A percentile compares a stretch with the other conserved stretches of the same genome.
phyloP scores from a whole-genome alignment of 768 basidiomycete genomes.

The Lactarius tabidus region DNA sequence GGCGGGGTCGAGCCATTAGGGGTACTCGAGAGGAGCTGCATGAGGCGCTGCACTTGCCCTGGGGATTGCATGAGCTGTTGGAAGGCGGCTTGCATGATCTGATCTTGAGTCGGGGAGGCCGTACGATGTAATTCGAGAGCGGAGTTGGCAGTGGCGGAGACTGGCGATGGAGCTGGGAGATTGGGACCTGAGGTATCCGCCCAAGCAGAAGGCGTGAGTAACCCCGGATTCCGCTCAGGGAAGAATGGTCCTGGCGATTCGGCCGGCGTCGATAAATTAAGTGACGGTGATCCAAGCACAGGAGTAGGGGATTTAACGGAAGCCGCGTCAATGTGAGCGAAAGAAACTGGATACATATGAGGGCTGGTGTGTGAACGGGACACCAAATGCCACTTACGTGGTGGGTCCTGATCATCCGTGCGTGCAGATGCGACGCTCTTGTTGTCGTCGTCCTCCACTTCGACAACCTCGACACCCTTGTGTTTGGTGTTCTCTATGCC shows the following conservation, averaged over 20 bases:
- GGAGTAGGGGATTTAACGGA: slow-evolving; percentile 17
- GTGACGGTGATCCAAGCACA: slow-evolving; percentile 6
- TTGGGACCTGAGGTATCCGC: neutral
- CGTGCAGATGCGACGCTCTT: slow-evolving; percentile 28
- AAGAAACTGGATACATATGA: slow-evolving; percentile 11
- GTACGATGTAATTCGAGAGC: slow-evolving; percentile 25
- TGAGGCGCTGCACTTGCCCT: slow-evolving; percentile 29
- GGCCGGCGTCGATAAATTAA: neutral
- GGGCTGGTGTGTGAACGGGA: slow-evolving; percentile 4
- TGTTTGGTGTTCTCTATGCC: slow-evolving; percentile 36
- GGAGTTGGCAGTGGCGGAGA: slow-evolving; percentile 7
- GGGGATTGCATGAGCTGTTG: slow-evolving; percentile 31
- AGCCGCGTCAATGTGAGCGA: slow-evolving; percentile 22
- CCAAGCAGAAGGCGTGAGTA: slow-evolving; percentile 8
- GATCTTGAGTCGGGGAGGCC: slow-evolving; percentile 18
- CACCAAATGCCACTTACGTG: neutral
- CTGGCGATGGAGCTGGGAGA: slow-evolving; percentile 1
- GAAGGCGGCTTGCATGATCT: slow-evolving; percentile 26
- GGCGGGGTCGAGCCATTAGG: slow-evolving; percentile 1
- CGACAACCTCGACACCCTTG: slow-evolving; percentile 36
- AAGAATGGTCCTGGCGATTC: slow-evolving; percentile 1
- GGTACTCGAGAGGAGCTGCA: slow-evolving; percentile 26
- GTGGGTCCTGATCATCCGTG: slow-evolving; percentile 10
- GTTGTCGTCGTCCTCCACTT: slow-evolving; percentile 41
- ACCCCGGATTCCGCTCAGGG: slow-evolving; percentile 7